Percentiles rank a stretch among this genome's conserved stretches.
Evolutionary conservation across 2,329 filamentous ascomycete species (phyloP).

Genomic region (Arthrobotrys megalospora): DNA sequence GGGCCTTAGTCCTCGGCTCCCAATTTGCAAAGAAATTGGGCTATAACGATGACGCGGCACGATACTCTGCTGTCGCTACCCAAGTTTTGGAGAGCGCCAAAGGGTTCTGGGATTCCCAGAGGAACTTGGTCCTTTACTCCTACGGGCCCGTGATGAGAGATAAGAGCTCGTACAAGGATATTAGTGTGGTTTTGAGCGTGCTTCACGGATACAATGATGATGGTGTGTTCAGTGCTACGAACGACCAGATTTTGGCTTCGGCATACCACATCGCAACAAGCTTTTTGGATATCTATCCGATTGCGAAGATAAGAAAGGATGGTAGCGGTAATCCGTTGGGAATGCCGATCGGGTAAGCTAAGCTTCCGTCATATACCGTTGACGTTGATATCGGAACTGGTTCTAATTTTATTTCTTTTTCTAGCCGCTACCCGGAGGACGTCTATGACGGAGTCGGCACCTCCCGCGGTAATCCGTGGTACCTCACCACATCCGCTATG

Average conservation of each 20-base stretch:
- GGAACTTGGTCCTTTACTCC: slow-evolving; percentile 43
- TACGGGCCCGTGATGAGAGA: slow-evolving; percentile 54
- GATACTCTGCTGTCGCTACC: slow-evolving; percentile 21
- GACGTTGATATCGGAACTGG: neutral
- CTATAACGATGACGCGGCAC: slow-evolving; percentile 37
- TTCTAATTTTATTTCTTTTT: slow-evolving; percentile 68
- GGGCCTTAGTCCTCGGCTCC: slow-evolving; percentile 74
- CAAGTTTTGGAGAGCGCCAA: slow-evolving; percentile 80
- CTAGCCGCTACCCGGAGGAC: slow-evolving; percentile 80
- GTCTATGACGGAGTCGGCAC: slow-evolving; percentile 77
- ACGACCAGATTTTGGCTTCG: slow-evolving; percentile 49
- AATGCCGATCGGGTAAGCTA: slow-evolving; percentile 64
- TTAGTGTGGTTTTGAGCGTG: slow-evolving; percentile 54
- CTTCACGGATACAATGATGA: slow-evolving; percentile 53
- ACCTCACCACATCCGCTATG: slow-evolving; percentile 81
- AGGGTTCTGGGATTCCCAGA: slow-evolving; percentile 76
- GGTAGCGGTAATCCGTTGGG: slow-evolving; percentile 53
- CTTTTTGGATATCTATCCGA: slow-evolving; percentile 55
- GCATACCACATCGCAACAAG: slow-evolving; percentile 58
- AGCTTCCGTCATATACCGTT: slow-evolving; percentile 63
- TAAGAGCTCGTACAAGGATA: slow-evolving; percentile 58
- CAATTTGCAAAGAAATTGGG: slow-evolving; percentile 76
- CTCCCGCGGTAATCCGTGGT: slow-evolving; percentile 78
- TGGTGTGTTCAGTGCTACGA: slow-evolving; percentile 46
- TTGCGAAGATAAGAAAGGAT: slow-evolving; percentile 42